These are phyloP conservation scores for Oemleria cerasiformis DNA, from an alignment of 306 rosid species.

Conservation along the genomic window DNA sequence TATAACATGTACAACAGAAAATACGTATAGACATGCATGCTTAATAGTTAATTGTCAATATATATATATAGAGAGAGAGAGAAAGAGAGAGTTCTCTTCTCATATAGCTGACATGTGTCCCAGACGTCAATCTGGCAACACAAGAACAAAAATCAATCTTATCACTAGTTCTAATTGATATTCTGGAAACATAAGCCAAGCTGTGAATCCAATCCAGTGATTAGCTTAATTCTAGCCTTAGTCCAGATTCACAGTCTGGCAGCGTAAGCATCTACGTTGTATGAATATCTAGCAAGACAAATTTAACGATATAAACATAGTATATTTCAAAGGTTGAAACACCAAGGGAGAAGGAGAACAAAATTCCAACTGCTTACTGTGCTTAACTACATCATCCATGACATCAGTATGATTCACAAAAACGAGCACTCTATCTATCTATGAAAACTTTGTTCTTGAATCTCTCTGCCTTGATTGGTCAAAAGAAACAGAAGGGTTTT, in stretches of 20 bases:
- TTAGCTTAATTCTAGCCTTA: neutral
- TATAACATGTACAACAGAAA: slow-evolving; percentile 20
- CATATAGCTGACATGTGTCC: neutral
- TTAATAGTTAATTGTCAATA: neutral
- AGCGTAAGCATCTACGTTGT: neutral
- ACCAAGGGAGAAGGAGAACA: slow-evolving; percentile 1
- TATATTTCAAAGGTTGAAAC: neutral
- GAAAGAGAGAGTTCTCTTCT: neutral
- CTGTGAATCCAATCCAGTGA: neutral
- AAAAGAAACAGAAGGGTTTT: too few relatives aligned
- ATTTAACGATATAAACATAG: neutral
- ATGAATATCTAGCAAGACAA: neutral
- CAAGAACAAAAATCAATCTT: neutral
- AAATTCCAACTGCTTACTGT: slow-evolving; percentile 6
- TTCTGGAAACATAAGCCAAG: neutral
- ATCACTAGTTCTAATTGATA: slow-evolving; percentile 1
- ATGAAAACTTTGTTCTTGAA: slow-evolving; percentile 9
- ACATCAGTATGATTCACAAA: slow-evolving; percentile 18
- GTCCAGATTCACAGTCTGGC: neutral
- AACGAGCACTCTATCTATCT: neutral
- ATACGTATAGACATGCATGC: neutral
- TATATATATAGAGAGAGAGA: neutral
- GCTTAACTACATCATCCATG: slow-evolving; percentile 3
- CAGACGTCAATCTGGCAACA: neutral
- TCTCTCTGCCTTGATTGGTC: slow-evolving; percentile 7